A percentile compares a stretch with the other conserved stretches of the same genome.
phyloP scores from a whole-genome alignment of 768 basidiomycete genomes.

The Boletus rufocinnamomeus region DNA sequence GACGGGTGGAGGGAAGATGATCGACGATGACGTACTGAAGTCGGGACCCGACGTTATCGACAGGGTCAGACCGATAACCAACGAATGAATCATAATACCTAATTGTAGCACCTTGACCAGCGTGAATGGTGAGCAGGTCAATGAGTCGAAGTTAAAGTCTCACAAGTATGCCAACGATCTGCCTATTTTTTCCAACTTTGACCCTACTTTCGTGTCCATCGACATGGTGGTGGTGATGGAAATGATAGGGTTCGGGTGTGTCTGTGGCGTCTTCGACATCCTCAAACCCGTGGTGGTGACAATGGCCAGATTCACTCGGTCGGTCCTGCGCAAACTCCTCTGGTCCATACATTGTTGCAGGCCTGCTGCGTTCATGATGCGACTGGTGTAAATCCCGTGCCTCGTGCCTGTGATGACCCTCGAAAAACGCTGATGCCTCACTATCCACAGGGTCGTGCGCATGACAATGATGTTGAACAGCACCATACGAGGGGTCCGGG shows the following conservation, averaged over 20 bases:
- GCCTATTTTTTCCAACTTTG: constrained; percentile 54
- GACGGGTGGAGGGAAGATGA: neutral
- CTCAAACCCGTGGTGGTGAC: constrained; percentile 15
- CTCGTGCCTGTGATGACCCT: constrained; percentile 42
- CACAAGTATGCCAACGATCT: constrained; percentile 76
- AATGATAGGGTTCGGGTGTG: neutral
- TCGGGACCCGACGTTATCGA: constrained; percentile 68
- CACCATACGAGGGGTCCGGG: constrained; percentile 22
- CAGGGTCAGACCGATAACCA: constrained; percentile 79
- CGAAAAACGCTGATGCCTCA: constrained; percentile 25
- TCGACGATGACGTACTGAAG: constrained; percentile 55
- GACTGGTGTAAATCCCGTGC: constrained; percentile 24
- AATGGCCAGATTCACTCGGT: neutral
- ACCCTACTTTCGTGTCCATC: constrained; percentile 24
- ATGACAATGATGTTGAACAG: constrained; percentile 7
- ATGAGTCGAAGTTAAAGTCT: neutral
- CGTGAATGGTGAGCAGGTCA: neutral
- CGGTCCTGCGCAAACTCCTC: constrained; percentile 4
- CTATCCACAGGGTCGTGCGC: neutral
- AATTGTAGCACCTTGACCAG: constrained; percentile 67
- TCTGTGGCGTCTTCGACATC: neutral
- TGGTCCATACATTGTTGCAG: constrained; percentile 25
- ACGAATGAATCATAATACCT: constrained; percentile 83
- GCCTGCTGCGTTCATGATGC: constrained; percentile 34
- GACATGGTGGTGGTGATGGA: neutral